Conservation (phyloP, 2,329 filamentous ascomycete genomes). For the Amylocarpus encephaloides region DNA sequence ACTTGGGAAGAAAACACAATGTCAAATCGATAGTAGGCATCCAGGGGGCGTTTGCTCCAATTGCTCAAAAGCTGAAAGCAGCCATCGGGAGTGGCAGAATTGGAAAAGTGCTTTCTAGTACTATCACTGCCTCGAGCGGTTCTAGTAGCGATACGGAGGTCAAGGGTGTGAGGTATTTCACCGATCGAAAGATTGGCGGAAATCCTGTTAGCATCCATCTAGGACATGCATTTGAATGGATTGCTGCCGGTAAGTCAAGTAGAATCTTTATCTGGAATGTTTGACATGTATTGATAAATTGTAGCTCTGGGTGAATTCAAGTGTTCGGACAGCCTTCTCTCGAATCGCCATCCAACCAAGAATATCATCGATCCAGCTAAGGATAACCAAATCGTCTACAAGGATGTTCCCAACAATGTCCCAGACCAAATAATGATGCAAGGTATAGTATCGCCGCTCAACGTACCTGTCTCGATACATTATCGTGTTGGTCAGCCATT, state of each 20-base stretch:
- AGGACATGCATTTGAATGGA: slow-evolving; percentile 36
- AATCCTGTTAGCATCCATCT: slow-evolving; percentile 23
- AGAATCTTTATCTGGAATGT: background rate
- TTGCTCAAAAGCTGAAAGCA: slow-evolving; percentile 38
- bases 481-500: slow-evolving; percentile 45
- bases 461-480: slow-evolving; percentile 33
- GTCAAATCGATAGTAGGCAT: slow-evolving; percentile 41
- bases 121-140: slow-evolving; percentile 2
- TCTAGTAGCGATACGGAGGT: slow-evolving; percentile 7
- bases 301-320: slow-evolving; percentile 38
- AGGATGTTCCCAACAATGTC: slow-evolving; percentile 35
- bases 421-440: slow-evolving; percentile 40
- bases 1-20: slow-evolving; percentile 31
- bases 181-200: slow-evolving; percentile 39
- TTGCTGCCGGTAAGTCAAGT: slow-evolving; percentile 32
- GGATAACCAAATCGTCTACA: slow-evolving; percentile 27
- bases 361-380: slow-evolving; percentile 30
- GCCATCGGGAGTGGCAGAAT: slow-evolving; percentile 40
- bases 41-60: slow-evolving; percentile 44
- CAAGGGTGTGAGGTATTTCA: slow-evolving; percentile 41
- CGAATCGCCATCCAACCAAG: slow-evolving; percentile 39
- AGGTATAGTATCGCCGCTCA: slow-evolving; percentile 22
- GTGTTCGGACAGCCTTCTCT: slow-evolving; percentile 35
- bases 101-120: slow-evolving; percentile 43
- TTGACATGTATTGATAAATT: background rate